Base-by-base conservation (phyloP, 1,284 basidiomycete species). In the Serendipita sp. region DNA sequence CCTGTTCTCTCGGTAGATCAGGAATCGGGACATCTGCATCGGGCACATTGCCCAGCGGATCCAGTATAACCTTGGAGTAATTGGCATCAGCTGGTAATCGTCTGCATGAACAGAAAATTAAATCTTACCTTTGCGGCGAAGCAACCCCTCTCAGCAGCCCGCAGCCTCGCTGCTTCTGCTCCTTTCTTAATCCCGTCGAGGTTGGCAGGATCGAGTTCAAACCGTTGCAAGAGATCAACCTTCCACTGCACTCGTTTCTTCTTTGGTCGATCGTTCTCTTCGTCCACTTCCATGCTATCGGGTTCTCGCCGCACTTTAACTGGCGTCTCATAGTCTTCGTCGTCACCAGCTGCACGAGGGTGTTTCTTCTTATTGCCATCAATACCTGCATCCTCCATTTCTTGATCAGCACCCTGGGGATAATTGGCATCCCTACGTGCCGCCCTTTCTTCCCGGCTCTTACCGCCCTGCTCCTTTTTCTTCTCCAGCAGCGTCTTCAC, bases 161-260 rank as follows among this genome's bases (percentile, higher is more conserved):
- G 15, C 15, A 10, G 15, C 26, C 30, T 58, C 8, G 53, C n/a
- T 58, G 32, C 15, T 35, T 58, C 53, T 30, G 53, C 53, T 22
- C 26, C 22, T 58, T 58, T 58, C 32, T 32, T 17, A 22, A 58
- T 58, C 8, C 53, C 53, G 6, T 58, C 53, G 10, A 22, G 10
- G 35, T 63, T 30, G 49, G 22, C 13, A n/a, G 15, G 50, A 29
- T 63, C 50, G 50, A 63, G 29, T 12, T 42, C 17, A 15, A 38
- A 17, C 15, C 17, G 45, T 60, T 55, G 53, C 58, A 78, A 81
- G 66, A 93, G 73, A 6, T 83, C 84, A 62, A 77, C 79, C 71
- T 91, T 82, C 91, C 91, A 93, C 71, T 84, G 86, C 30, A 93
- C 89, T 50, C 79, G 75, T 70, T 82, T 82, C 68, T 73, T 74